These are phyloP conservation scores for Saccharomycopsis sp. DNA, from an alignment of 805 yeast species.

Conservation along the genomic window DNA sequence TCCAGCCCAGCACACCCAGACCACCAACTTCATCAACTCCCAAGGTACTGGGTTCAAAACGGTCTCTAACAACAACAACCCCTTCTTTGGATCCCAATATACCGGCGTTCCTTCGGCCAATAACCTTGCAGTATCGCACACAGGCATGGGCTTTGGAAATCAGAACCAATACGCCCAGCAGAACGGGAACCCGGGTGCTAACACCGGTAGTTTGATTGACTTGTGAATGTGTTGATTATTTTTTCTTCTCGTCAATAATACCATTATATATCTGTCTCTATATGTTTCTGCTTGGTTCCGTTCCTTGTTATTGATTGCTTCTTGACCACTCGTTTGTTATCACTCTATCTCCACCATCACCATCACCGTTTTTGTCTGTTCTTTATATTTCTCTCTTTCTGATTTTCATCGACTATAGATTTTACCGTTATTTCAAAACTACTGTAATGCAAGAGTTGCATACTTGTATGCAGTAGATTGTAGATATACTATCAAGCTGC, in stretches of 20 bases:
- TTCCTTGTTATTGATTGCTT: neutral
- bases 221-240: neutral
- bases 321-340: no score
- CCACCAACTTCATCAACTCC: constrained; percentile 76
- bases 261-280: neutral
- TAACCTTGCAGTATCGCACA: constrained; percentile 66
- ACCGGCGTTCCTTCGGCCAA: constrained; percentile 62
- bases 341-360: no score
- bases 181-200: constrained; percentile 5
- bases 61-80: constrained; percentile 37
- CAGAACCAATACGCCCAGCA: constrained; percentile 6
- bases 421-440: no score
- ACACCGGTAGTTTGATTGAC: constrained; percentile 17
- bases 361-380: no score
- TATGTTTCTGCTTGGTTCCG: neutral
- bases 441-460: no score
- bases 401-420: no score
- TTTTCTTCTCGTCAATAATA: neutral
- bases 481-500: no score
- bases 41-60: constrained; percentile 72
- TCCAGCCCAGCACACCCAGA: constrained; percentile 87
- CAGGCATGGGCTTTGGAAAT: constrained; percentile 95
- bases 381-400: no score
- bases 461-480: no score
- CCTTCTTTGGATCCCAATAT: constrained; percentile 55